These are phyloP conservation scores for Cytospora paraplurivora DNA, from an alignment of 2,329 filamentous ascomycete species.

Conservation along the genomic window DNA sequence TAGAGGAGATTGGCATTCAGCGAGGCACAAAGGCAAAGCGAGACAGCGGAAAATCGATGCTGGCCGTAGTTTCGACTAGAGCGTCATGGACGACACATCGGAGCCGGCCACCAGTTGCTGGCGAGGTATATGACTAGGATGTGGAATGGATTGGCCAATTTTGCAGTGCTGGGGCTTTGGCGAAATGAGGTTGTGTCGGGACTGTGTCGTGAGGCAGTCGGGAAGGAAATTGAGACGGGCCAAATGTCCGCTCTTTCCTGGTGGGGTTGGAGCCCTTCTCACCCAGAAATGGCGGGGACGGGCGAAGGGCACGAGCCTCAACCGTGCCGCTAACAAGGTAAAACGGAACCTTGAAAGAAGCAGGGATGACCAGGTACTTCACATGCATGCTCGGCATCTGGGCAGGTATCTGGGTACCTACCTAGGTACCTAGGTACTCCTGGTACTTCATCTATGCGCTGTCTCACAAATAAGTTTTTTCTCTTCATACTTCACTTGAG, in stretches of 20 bases:
- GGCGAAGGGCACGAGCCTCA: constrained; percentile 10
- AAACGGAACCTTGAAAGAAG: background rate
- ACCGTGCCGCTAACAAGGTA: background rate
- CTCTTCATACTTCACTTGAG: background rate
- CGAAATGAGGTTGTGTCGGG: constrained; percentile 15
- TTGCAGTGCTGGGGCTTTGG: constrained; percentile 6
- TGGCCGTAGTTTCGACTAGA: background rate
- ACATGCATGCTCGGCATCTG: too few species aligned
- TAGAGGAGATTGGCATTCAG: background rate
- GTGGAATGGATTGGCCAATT: background rate
- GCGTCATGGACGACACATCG: background rate
- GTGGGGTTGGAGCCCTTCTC: constrained; percentile 14
- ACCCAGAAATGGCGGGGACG: constrained; percentile 21
- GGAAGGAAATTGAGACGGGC: background rate
- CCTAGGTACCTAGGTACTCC: background rate
- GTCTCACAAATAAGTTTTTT: background rate
- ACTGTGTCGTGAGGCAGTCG: background rate
- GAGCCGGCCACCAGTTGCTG: background rate
- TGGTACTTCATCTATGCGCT: background rate
- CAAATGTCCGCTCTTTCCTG: constrained; percentile 22
- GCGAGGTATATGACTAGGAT: background rate
- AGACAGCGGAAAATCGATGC: constrained; percentile 1
- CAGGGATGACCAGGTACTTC: background rate
- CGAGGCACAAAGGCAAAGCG: background rate
- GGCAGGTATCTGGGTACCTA: background rate